A percentile compares a stretch with the other conserved stretches of the same genome.
These are phyloP conservation scores for Candida sojae DNA, from an alignment of 1,139 yeast genomes.

Conservation along the genomic window DNA sequence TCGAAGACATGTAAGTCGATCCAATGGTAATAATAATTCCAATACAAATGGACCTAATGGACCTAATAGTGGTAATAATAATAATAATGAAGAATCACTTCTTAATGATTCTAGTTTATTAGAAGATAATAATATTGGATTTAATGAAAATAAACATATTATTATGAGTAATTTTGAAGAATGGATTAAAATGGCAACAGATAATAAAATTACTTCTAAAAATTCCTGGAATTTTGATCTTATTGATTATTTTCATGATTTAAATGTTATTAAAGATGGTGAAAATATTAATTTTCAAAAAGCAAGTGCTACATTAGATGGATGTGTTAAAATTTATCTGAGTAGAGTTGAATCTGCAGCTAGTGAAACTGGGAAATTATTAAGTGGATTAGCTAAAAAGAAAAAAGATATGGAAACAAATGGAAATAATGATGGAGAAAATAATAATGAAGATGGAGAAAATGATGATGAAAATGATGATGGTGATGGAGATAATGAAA, in stretches of 20 bases:
- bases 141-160: constrained; percentile 46
- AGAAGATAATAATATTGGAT: constrained; percentile 37
- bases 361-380: constrained; percentile 81
- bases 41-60: too few species aligned
- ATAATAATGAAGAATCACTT: constrained; percentile 21
- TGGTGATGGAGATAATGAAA: constrained; percentile 15
- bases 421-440: constrained; percentile 14
- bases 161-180: constrained; percentile 73
- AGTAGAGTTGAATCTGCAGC: constrained; percentile 88
- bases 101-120: constrained; percentile 11
- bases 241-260: constrained; percentile 75
- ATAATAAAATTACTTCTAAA: constrained; percentile 69
- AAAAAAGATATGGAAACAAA: constrained; percentile 18
- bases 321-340: constrained; percentile 44
- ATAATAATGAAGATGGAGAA: constrained; percentile 15
- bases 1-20: constrained; percentile 5
- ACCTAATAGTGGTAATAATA: constrained; percentile 5
- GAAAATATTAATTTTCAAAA: constrained; percentile 45
- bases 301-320: constrained; percentile 41
- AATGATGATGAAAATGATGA: constrained; percentile 22
- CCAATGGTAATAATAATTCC: neutral
- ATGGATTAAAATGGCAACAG: constrained; percentile 89
- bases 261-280: constrained; percentile 46
- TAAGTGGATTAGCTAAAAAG: constrained; percentile 65
- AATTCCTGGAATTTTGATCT: constrained; percentile 77